phyloP scores from a whole-genome alignment of 169 alveolate species.

The Cryptosporidium baileyi region DNA sequence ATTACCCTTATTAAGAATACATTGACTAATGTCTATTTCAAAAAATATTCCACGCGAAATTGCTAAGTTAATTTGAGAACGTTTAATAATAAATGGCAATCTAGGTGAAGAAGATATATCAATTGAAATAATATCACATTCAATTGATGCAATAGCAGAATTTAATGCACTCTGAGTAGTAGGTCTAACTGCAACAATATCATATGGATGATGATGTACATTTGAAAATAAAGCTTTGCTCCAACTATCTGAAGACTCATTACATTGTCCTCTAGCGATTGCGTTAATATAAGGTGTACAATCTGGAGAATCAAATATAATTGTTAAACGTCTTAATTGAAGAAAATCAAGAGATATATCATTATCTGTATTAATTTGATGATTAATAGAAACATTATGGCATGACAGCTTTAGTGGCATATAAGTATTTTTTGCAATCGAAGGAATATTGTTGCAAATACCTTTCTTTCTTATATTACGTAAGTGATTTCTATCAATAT shows the following conservation, averaged over 20 bases:
- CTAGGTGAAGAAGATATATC: conserved; percentile 43
- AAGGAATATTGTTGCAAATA: not conserved
- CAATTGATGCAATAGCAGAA: conserved; percentile 43
- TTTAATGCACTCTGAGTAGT: conserved; percentile 50
- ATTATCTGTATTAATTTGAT: not conserved
- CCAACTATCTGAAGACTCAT: conserved; percentile 67
- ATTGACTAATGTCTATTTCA: conserved; percentile 32
- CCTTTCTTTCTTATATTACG: conserved; percentile 4
- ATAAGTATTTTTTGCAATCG: conserved; percentile 30
- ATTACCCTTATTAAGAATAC: conserved; percentile 33
- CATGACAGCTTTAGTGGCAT: conserved; percentile 50
- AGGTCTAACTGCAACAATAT: conserved; percentile 53
- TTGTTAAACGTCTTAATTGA: conserved; percentile 53
- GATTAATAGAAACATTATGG: conserved; percentile 18
- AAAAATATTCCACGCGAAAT: conserved; percentile 56
- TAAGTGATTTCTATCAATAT: conserved; percentile 2
- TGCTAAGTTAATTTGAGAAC: conserved; percentile 46
- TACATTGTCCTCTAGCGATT: conserved; percentile 33
- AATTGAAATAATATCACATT: conserved; percentile 50
- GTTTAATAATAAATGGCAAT: conserved; percentile 39
- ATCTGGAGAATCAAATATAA: conserved; percentile 39
- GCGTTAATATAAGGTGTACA: conserved; percentile 57
- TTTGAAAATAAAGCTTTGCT: conserved; percentile 57
- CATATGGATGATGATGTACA: conserved; percentile 25
- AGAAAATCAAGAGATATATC: conserved; percentile 46